A percentile compares a stretch with the other conserved stretches of the same genome.
Evolutionary conservation across 805 yeast genomes (phyloP).

Genomic region (Saturnispora hagleri): DNA sequence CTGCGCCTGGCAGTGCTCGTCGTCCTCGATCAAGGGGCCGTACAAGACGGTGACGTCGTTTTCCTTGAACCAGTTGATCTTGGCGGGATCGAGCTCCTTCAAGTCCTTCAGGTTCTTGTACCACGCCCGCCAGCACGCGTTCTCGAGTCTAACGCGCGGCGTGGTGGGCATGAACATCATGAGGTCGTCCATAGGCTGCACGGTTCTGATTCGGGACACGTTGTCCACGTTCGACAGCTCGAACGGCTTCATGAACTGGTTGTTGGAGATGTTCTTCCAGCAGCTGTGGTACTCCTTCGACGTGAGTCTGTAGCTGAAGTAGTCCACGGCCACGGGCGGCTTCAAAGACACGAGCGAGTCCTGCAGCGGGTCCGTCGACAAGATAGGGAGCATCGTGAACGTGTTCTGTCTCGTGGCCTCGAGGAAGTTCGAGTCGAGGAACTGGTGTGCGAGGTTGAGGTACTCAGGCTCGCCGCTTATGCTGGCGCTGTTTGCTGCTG

Average conservation of each 20-base stretch:
- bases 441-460: slow-evolving; percentile 22
- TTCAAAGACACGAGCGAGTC: slow-evolving; percentile 10
- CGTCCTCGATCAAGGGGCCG: slow-evolving; percentile 35
- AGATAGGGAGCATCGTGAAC: slow-evolving; percentile 20
- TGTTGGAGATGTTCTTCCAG: slow-evolving; percentile 33
- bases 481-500: too few relatives aligned
- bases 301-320: slow-evolving; percentile 30
- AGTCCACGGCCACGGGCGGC: slow-evolving; percentile 30
- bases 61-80: slow-evolving; percentile 45
- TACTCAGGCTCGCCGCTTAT: slow-evolving; percentile 5
- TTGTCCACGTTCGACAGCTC: slow-evolving; percentile 24
- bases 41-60: slow-evolving; percentile 47
- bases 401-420: slow-evolving; percentile 15
- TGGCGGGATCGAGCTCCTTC: slow-evolving; percentile 35
- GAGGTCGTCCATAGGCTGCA: slow-evolving; percentile 26
- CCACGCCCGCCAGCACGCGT: slow-evolving; percentile 95
- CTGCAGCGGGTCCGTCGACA: slow-evolving; percentile 13
- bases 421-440: slow-evolving; percentile 25
- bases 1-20: not conserved
- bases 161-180: slow-evolving; percentile 29
- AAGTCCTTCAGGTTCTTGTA: slow-evolving; percentile 62
- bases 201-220: slow-evolving; percentile 15
- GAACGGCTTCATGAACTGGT: slow-evolving; percentile 28
- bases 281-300: slow-evolving; percentile 31
- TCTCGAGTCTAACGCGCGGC: slow-evolving; percentile 46